Conservation (phyloP, 139 green algal genomes). For the Spirogloea muscicola region DNA sequence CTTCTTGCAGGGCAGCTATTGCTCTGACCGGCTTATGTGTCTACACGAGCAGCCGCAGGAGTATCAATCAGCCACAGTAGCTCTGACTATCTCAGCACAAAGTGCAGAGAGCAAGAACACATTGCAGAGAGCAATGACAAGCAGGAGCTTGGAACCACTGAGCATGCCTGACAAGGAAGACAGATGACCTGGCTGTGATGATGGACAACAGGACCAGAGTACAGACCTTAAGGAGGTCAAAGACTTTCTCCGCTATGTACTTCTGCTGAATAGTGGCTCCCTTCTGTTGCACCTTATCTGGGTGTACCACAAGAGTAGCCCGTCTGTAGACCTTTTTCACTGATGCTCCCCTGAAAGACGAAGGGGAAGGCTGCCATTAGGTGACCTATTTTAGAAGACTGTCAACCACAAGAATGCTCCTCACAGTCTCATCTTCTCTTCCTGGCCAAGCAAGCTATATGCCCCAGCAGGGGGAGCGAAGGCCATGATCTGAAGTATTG, state of each 20-base stretch:
- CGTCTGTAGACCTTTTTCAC: slow-evolving; percentile 54
- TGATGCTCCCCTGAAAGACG: slow-evolving; percentile 4
- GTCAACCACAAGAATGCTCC: background rate
- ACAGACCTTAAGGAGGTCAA: slow-evolving; percentile 50
- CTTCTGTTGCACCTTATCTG: slow-evolving; percentile 55
- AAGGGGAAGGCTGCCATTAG: background rate
- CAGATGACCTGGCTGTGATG: too few species aligned
- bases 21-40: too few species aligned
- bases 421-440: background rate
- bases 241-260: slow-evolving; percentile 52
- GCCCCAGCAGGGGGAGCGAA: background rate
- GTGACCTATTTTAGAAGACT: too few species aligned
- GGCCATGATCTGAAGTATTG: background rate
- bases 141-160: too few species aligned
- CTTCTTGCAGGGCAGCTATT: too few species aligned
- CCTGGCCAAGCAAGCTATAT: background rate
- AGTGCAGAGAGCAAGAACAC: too few species aligned
- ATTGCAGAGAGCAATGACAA: too few species aligned
- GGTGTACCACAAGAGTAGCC: slow-evolving; percentile 48
- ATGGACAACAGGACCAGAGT: too few species aligned
- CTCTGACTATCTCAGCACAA: too few species aligned
- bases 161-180: too few species aligned
- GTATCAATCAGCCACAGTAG: too few species aligned
- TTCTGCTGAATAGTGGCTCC: slow-evolving; percentile 52
- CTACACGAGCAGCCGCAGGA: too few species aligned